Evolutionary conservation across 108 stramenopile species (phyloP).

Genomic region (Cyclotella cryptica): DNA sequence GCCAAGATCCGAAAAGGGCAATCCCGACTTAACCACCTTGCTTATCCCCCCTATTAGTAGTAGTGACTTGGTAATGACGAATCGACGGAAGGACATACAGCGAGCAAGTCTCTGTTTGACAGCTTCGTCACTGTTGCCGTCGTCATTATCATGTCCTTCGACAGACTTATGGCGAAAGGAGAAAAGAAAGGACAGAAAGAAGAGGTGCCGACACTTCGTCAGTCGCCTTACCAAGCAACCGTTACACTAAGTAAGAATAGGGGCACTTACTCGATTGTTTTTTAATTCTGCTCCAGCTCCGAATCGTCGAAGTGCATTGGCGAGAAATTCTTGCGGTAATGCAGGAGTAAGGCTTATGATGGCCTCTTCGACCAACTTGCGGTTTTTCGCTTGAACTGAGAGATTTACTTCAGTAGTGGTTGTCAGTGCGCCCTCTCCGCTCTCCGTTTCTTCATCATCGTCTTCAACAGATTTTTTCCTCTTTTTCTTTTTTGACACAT

Average conservation of each 20-base stretch:
- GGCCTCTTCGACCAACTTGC: conserved; percentile 32
- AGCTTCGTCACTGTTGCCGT: conserved; percentile 1
- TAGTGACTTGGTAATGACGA: conserved; percentile 39
- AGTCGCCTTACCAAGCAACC: not conserved
- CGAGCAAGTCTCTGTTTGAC: conserved; percentile 21
- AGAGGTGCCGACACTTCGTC: not conserved
- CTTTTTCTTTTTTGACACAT: conserved; percentile 23
- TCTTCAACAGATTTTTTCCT: conserved; percentile 16
- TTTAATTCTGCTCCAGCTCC: conserved; percentile 16
- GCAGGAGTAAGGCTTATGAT: conserved; percentile 27
- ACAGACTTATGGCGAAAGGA: not conserved
- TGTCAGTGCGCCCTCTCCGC: not conserved
- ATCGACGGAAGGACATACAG: conserved; percentile 42
- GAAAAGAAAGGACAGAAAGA: not conserved
- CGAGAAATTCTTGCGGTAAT: conserved; percentile 31
- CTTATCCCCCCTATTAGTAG: conserved; percentile 24
- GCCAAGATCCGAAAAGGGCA: conserved; percentile 19
- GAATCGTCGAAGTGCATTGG: conserved; percentile 24
- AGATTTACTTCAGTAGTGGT: conserved; percentile 35
- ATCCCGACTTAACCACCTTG: conserved; percentile 29
- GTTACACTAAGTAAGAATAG: not conserved
- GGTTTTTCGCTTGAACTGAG: conserved; percentile 24
- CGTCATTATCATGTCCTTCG: conserved; percentile 4
- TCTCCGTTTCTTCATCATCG: not conserved
- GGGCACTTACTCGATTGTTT: conserved; percentile 20